Conservation (phyloP, 2,329 filamentous ascomycete species). For the Bimuria novae-zelandiae region DNA sequence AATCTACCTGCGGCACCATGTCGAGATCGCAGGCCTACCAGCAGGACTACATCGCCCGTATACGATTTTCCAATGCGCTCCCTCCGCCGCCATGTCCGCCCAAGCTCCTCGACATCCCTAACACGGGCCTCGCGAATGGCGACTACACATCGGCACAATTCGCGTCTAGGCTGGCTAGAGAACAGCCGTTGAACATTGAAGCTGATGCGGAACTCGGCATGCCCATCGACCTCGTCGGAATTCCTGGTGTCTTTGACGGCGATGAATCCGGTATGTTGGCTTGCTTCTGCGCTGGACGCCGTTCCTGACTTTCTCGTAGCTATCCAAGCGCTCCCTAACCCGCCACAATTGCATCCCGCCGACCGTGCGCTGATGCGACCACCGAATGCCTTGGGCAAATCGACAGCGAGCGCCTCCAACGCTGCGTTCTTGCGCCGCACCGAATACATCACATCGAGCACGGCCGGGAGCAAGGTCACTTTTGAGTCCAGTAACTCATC, state of each 20-base stretch:
- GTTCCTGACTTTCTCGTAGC: constrained; percentile 56
- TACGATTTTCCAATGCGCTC: constrained; percentile 93
- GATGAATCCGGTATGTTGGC: constrained; percentile 79
- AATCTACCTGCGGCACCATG: constrained; percentile 28
- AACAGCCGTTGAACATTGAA: constrained; percentile 95
- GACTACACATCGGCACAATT: constrained; percentile 92
- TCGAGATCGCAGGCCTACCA: constrained; percentile 58
- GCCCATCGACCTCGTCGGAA: constrained; percentile 92
- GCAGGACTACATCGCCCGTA: constrained; percentile 96
- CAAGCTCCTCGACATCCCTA: constrained; percentile 96
- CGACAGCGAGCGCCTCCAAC: constrained; percentile 72
- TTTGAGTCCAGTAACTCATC: constrained; percentile 59
- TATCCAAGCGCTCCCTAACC: constrained; percentile 76
- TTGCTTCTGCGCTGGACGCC: constrained; percentile 3
- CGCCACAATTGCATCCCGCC: constrained; percentile 75
- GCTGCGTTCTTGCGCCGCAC: constrained; percentile 95
- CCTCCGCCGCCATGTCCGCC: constrained; percentile 92
- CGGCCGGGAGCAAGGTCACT: constrained; percentile 45
- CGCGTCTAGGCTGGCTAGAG: constrained; percentile 83
- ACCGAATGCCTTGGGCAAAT: constrained; percentile 82
- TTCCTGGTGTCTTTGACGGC: constrained; percentile 92
- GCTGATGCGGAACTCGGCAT: constrained; percentile 97
- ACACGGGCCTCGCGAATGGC: constrained; percentile 81
- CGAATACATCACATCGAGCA: constrained; percentile 79
- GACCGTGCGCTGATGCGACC: constrained; percentile 84